Percentiles rank a stretch among this genome's conserved stretches.
Evolutionary conservation across 1,284 basidiomycete species (phyloP).

Genomic region (Trichosporon ovoides): DNA sequence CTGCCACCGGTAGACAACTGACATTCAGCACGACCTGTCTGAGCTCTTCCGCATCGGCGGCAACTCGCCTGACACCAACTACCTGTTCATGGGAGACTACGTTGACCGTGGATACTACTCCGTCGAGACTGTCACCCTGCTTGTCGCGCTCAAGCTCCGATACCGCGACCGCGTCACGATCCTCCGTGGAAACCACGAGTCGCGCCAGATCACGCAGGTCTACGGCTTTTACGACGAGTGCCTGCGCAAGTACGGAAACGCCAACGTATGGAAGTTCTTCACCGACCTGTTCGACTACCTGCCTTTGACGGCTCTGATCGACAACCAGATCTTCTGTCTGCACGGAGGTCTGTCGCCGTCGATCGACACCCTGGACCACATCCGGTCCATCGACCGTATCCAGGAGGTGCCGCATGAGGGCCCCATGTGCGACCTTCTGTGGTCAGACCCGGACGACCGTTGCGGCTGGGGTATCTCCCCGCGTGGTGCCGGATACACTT

Average conservation of each 20-base stretch:
- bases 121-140: slow-evolving; percentile 97
- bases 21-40: slow-evolving; percentile 85
- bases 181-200: slow-evolving; percentile 97
- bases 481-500: slow-evolving; percentile 97
- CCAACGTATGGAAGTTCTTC: slow-evolving; percentile 99
- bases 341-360: slow-evolving; percentile 98
- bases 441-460: slow-evolving; percentile 98
- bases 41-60: slow-evolving; percentile 99
- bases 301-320: slow-evolving; percentile 92
- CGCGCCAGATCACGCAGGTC: slow-evolving; percentile 98
- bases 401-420: slow-evolving; percentile 99
- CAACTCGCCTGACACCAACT: slow-evolving; percentile 99
- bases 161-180: slow-evolving; percentile 99
- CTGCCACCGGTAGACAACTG: too few species aligned
- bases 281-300: slow-evolving; percentile 99
- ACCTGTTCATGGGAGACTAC: slow-evolving; percentile 99
- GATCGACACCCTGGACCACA: slow-evolving; percentile 98
- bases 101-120: slow-evolving; percentile 99
- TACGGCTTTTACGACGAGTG: slow-evolving; percentile 99
- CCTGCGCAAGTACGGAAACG: slow-evolving; percentile 97
- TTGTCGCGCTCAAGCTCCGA: slow-evolving; percentile 94
- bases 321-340: slow-evolving; percentile 99
- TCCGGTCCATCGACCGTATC: slow-evolving; percentile 95
- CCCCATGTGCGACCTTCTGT: slow-evolving; percentile 97
- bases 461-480: slow-evolving; percentile 99